Evolutionary conservation across 2,329 filamentous ascomycete genomes (phyloP).

Genomic region (Dothideomycetes sp.): DNA sequence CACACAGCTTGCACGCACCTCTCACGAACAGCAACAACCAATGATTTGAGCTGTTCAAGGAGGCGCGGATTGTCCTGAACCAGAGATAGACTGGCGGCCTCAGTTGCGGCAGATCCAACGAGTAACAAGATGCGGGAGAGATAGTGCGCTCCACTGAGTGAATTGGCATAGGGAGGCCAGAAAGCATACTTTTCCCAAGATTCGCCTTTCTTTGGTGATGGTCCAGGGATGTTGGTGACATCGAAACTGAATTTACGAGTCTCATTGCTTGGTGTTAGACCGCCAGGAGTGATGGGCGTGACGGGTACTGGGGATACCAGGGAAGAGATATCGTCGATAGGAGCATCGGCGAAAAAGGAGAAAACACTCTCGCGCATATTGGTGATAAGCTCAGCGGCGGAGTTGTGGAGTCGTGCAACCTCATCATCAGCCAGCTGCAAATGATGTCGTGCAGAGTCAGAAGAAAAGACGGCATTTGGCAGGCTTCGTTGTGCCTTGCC

Average conservation of each 20-base stretch:
- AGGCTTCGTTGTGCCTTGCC: conserved; percentile 72
- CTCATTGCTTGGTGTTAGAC: conserved; percentile 48
- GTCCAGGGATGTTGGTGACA: conserved; percentile 62
- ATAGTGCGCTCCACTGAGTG: conserved; percentile 83
- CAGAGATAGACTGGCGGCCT: conserved; percentile 67
- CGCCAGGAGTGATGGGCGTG: conserved; percentile 57
- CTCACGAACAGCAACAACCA: conserved; percentile 73
- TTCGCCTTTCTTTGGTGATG: conserved; percentile 63
- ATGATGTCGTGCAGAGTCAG: conserved; percentile 67
- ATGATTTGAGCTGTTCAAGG: conserved; percentile 60
- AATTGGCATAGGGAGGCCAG: conserved; percentile 90
- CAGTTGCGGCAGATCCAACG: conserved; percentile 76
- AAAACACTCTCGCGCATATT: conserved; percentile 70
- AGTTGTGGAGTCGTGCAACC: conserved; percentile 61
- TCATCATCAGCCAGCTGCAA: conserved; percentile 67
- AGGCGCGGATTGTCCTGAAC: conserved; percentile 46
- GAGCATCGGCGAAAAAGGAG: conserved; percentile 75
- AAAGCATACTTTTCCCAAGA: conserved; percentile 91
- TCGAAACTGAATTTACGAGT: conserved; percentile 68
- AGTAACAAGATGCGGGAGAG: conserved; percentile 70
- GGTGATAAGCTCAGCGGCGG: conserved; percentile 70
- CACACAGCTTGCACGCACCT: conserved; percentile 77
- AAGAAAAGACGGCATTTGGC: conserved; percentile 38
- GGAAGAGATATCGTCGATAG: conserved; percentile 80
- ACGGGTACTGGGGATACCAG: conserved; percentile 71